Conservation (phyloP, 202 grass and related monocot genomes). For the Sporobolus alterniflorus region DNA sequence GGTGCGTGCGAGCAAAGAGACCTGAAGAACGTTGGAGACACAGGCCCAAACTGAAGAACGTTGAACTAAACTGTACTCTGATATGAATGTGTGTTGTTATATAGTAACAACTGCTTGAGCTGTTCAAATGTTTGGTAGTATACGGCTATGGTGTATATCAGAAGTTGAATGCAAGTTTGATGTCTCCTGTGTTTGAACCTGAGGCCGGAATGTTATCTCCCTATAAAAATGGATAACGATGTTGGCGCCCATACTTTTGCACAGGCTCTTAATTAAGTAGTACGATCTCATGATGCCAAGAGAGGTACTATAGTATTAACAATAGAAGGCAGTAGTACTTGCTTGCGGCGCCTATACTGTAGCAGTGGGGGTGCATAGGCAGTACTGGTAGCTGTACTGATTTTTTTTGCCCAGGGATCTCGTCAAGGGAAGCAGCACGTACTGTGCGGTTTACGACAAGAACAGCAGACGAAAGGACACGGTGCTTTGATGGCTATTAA, state of each 20-base stretch:
- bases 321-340: neutral
- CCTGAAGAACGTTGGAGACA: neutral
- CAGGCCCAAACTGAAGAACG: neutral
- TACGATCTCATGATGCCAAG: neutral
- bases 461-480: neutral
- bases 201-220: neutral
- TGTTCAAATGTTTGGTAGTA: slow-evolving; percentile 17
- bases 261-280: neutral
- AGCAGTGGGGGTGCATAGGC: neutral
- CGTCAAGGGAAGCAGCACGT: neutral
- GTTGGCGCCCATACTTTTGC: neutral
- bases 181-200: neutral
- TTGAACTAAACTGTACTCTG: neutral
- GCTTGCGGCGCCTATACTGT: neutral
- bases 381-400: neutral
- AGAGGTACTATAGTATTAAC: neutral
- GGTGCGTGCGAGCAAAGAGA: neutral
- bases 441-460: slow-evolving; percentile 25
- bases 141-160: slow-evolving; percentile 19
- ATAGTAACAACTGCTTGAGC: slow-evolving; percentile 33
- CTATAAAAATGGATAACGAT: neutral
- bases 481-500: slow-evolving; percentile 18
- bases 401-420: slow-evolving; percentile 23
- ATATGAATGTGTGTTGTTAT: slow-evolving; percentile 11
- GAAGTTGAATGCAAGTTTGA: slow-evolving; percentile 36